Conservation (phyloP, 306 rosid genomes). For the Phaseolus lunatus region DNA sequence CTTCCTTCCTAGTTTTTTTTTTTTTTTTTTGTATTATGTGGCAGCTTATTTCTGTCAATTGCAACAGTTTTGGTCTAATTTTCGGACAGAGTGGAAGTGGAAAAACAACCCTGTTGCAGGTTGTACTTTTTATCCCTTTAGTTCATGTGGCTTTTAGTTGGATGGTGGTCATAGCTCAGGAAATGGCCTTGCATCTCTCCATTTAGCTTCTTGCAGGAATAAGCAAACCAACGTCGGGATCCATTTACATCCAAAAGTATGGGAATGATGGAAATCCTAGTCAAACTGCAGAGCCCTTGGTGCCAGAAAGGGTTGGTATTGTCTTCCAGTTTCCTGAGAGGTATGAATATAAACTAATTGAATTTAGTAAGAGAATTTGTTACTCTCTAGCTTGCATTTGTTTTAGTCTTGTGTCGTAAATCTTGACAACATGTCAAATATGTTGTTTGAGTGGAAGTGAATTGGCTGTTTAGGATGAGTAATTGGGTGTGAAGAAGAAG, state of each 20-base stretch:
- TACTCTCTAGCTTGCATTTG: slow-evolving; percentile 11
- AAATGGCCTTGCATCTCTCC: slow-evolving; percentile 9
- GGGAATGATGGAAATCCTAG: slow-evolving; percentile 71
- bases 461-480: slow-evolving; percentile 30
- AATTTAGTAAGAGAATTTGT: slow-evolving; percentile 20
- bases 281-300: slow-evolving; percentile 63
- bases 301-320: slow-evolving; percentile 86
- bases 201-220: slow-evolving; percentile 89
- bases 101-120: slow-evolving; percentile 94
- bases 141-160: slow-evolving; percentile 13
- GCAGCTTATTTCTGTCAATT: slow-evolving; percentile 44
- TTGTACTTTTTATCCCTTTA: slow-evolving; percentile 31
- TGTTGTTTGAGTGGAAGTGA: slow-evolving; percentile 7
- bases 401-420: slow-evolving; percentile 18
- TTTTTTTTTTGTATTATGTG: slow-evolving; percentile 15
- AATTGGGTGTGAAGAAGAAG: slow-evolving; percentile 49
- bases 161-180: neutral
- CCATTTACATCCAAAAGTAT: slow-evolving; percentile 72
- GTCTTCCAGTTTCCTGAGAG: slow-evolving; percentile 98
- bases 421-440: slow-evolving; percentile 14
- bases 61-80: slow-evolving; percentile 83
- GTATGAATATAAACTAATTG: slow-evolving; percentile 51
- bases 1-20: neutral
- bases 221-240: slow-evolving; percentile 86
- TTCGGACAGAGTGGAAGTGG: slow-evolving; percentile 95